Base-by-base conservation (phyloP, 2,329 filamentous ascomycete species). In the Ciborinia camelliae region DNA sequence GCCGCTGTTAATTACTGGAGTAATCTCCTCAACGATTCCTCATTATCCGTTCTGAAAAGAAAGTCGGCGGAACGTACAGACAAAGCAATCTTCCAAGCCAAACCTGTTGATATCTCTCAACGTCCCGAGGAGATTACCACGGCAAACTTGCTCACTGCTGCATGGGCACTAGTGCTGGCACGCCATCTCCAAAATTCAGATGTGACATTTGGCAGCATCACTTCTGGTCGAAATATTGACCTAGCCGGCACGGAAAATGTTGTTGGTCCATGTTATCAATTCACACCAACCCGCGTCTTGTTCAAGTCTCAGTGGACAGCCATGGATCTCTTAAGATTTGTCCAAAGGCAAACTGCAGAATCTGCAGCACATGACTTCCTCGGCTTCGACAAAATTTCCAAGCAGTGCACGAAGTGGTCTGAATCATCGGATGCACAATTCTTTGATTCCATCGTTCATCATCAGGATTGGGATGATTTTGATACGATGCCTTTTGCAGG, bases 201-300 rank as follows among this genome's bases (percentile, higher is more conserved):
- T 50, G 51, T 63, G 23, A 74, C 41, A 73, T 77, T 9, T 64
- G 61, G 20, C 71, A 62, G 8, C 60, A 77, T 81, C 1, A 77
- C 77, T 1, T 77, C 75, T 0, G 80, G 80, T 2, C 77, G 80
- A 14, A 79, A 77, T 62, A 71, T 80, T 23, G 76, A 75, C 35
- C 71, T 78, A 0, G 62, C 71, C 7, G 72, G 72, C 53, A 73
- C 76, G 1, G 78, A 80, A 41, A 72, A 74, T 41, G 75, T 81
- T 37, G 73, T 78, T 20, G 80, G 80, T 0, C 80, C 80, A 0
- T 81, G 78, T 65, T 80, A 78, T 73, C 77, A 80, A 66, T 77
- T 79, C 62, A 77, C 77, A 2, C 80, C 80, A 1, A 73, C 81
- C 61, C 76, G 80, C 26, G 75, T 81, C 2, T 64, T 68, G 0